Evolutionary conservation across 768 basidiomycete species (phyloP).

Genomic region (Pleurotus salmoneostramineus): DNA sequence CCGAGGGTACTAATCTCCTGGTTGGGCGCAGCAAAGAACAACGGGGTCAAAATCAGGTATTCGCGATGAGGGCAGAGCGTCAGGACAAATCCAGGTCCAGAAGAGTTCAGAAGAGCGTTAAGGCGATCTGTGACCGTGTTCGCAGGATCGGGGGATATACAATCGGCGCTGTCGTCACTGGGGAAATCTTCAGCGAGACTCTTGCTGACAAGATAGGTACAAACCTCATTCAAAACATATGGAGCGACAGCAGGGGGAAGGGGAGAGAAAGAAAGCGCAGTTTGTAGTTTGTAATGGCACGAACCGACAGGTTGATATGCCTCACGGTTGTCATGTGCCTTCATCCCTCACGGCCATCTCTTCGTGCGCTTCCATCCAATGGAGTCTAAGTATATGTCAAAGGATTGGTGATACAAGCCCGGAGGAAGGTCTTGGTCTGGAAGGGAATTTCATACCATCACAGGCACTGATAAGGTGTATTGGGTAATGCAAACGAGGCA

Average conservation of each 20-base stretch:
- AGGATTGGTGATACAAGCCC: neutral
- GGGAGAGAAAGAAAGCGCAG: constrained; percentile 16
- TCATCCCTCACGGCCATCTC: neutral
- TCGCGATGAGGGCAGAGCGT: constrained; percentile 58
- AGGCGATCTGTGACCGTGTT: constrained; percentile 63
- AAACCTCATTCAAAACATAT: neutral
- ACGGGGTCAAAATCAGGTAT: constrained; percentile 63
- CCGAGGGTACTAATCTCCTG: constrained; percentile 83
- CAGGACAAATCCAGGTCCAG: constrained; percentile 64
- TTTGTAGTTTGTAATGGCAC: neutral
- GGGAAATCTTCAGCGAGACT: neutral
- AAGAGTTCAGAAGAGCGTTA: constrained; percentile 59
- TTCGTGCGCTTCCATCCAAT: neutral
- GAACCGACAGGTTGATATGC: neutral
- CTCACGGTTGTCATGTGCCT: constrained; percentile 18
- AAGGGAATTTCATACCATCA: neutral
- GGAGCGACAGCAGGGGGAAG: neutral
- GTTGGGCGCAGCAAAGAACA: constrained; percentile 60
- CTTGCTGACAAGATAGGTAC: neutral
- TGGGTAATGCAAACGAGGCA: neutral
- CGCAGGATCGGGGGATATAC: constrained; percentile 41
- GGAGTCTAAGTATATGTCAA: neutral
- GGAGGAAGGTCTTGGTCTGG: neutral
- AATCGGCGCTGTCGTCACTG: neutral
- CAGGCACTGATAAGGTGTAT: neutral